Percentiles rank a stretch among this genome's conserved stretches.
These are phyloP conservation scores for Cucumis cinereus DNA, from an alignment of 306 rosid genomes.

Conservation along the genomic window DNA sequence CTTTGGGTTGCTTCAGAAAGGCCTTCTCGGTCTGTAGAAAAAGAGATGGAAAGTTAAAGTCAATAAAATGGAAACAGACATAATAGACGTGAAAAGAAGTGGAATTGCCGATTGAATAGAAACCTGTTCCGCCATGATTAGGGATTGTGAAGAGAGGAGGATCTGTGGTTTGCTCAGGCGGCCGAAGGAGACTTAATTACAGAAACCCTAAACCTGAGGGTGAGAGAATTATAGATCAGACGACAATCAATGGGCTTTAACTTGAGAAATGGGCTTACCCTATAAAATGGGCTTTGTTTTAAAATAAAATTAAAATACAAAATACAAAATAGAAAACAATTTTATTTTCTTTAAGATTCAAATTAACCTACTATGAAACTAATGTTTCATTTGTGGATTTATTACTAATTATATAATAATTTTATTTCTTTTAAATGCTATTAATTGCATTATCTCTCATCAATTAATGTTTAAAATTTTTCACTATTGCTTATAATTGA, in stretches of 20 bases:
- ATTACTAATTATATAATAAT: too few species aligned
- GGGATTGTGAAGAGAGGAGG: slow-evolving; percentile 8
- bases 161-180: not conserved
- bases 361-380: too few species aligned
- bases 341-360: too few species aligned
- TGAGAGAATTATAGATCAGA: not conserved
- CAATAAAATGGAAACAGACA: not conserved
- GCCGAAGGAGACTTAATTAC: not conserved
- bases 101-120: not conserved
- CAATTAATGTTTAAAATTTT: too few species aligned
- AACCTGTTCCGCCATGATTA: slow-evolving; percentile 71
- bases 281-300: not conserved
- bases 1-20: slow-evolving; percentile 62
- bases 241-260: not conserved
- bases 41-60: not conserved
- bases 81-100: not conserved
- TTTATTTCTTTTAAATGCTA: too few species aligned
- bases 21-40: slow-evolving; percentile 64
- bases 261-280: not conserved
- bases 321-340: too few species aligned
- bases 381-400: too few species aligned
- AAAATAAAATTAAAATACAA: too few species aligned
- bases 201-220: slow-evolving; percentile 9
- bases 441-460: too few species aligned
- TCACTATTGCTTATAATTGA: too few species aligned